Evolutionary conservation across 257 asterid genomes (phyloP), one percentile per base, ranked within the genome.

Genomic region (Mitragyna speciosa): DNA sequence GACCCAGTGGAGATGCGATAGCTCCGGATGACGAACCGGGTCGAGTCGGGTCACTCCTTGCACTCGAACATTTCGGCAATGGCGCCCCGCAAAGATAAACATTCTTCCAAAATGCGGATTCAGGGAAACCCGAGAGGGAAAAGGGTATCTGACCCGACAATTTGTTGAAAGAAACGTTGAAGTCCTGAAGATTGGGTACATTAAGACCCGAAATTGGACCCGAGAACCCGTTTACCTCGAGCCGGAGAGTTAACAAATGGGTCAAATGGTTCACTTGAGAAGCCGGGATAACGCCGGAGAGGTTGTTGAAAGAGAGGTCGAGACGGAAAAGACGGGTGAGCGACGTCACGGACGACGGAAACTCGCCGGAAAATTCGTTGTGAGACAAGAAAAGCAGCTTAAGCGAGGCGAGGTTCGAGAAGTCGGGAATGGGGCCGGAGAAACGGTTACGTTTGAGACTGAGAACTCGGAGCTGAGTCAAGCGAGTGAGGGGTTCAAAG

Each of bases 111-210:
- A 92, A 95, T 17, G 97, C 86, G 3, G 97, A 78, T 54, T 70
- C 69, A 0, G 93, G 91, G 75, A 91, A 93, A 30, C 82, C 82
- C 39, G 97, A 86, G 7, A 95, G 87, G 0, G 91, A 88, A 78
- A 16, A 19, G 51, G 98, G 98, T 66, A 92, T 88, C 69, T 80
- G 84, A 75, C 16, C 98, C 88, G 3, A 82, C 74, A 7, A 88
- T 76, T 51, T 84, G 26, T 95, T 95, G 0, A 91, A 89, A 0
- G 98, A 93, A 36, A 91, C 93, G 20, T 95, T 95, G 70, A 95
- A 93, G 54, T 93, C 97, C 81, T 89, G 95, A 61, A 95, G 83
- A 65, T 82, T 88, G 0, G 86, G 88, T 20, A 90, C 36, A 14
- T 68, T 36, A 48, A 93, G 71, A 24, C 81, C 88, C 71, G 90